Base-by-base conservation (phyloP, 345 rosid species). In the Passiflora organensis region DNA sequence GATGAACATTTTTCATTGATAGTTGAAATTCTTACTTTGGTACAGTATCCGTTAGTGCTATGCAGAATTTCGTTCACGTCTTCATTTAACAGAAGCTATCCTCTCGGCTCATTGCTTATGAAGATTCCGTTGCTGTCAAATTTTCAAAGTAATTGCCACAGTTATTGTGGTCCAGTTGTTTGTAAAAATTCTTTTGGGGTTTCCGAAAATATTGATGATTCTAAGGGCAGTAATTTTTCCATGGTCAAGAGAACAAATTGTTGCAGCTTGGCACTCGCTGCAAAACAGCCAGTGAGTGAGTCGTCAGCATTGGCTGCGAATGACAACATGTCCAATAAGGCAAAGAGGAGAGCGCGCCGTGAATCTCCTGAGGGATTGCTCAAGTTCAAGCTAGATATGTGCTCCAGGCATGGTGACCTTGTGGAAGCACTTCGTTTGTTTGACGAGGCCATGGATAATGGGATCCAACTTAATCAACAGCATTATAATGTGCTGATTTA, bases 401-500 rank as follows among this genome's bases (percentile, higher is more conserved):
- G 99, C 73, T 86, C 96, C 0, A 84, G 63, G 71, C 46, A 46
- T 4, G 80, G 89, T 12, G 73, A 84, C 21, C 71, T 82, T 55
- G 61, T 63, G 50, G 94, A 89, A 77, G 99, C 89, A 15, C 91
- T 93, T 64, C 59, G 72, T 37, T 76, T 93, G 62, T 89, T 84
- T 53, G 99, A 86, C 44, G 96, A 91, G 66, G 96, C 91, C 14
- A 65, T 65, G 64, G 49, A 51, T 23, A 71, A 70, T 8, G 79
- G 81, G 24, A 61, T 86, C 48, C 57, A 56, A 44, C 81, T 93
- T 45, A 59, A 51, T 14, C 80, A 67, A 42, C 73, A 82, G 47
- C 91, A 86, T 66, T 93, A 86, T 53, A 93, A 88, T 38, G 76
- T 64, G 41, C 32, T 93, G 71, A 87, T 93, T 48, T 89, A 93